Percentiles rank a stretch among this genome's conserved stretches.
Conservation (phyloP, 805 yeast genomes). For the Candida odintsovae region DNA sequence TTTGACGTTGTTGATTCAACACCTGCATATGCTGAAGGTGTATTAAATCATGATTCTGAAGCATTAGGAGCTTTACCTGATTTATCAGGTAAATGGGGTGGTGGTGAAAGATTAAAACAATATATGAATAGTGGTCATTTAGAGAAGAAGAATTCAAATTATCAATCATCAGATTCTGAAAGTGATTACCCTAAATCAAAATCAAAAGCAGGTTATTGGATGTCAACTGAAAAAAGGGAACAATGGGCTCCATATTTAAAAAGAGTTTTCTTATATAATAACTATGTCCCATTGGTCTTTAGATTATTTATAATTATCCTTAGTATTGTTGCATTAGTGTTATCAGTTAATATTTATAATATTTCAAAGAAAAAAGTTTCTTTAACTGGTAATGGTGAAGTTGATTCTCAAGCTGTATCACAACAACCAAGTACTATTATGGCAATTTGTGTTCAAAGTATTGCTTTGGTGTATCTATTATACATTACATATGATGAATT, state of each 20-base stretch:
- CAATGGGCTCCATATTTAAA: conserved; percentile 59
- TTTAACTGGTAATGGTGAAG: conserved; percentile 5
- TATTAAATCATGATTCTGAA: conserved; percentile 16
- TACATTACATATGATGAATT: conserved; percentile 91
- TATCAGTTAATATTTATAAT: conserved; percentile 57
- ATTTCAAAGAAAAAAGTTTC: conserved; percentile 26
- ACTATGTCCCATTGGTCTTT: conserved; percentile 74
- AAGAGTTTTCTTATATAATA: conserved; percentile 62
- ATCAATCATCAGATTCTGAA: conserved; percentile 11
- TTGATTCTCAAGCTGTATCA: conserved; percentile 30
- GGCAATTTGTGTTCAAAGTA: conserved; percentile 81
- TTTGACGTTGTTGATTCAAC: conserved; percentile 42
- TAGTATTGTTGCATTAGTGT: conserved; percentile 61
- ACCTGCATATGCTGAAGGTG: conserved; percentile 27
- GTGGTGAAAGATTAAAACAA: conserved; percentile 54
- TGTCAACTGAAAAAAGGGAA: conserved; percentile 54
- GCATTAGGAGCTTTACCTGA: conserved; percentile 30
- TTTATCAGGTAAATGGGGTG: conserved; percentile 60
- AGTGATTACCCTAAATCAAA: conserved; percentile 35
- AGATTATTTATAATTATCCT: conserved; percentile 55
- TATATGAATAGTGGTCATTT: conserved; percentile 36
- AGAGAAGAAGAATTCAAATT: conserved; percentile 1
- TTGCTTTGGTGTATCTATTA: conserved; percentile 69
- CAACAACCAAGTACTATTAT: conserved; percentile 89
- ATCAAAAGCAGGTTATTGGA: conserved; percentile 63